Evolutionary conservation across 805 yeast species (phyloP).

Genomic region (Naumovozyma castellii): DNA sequence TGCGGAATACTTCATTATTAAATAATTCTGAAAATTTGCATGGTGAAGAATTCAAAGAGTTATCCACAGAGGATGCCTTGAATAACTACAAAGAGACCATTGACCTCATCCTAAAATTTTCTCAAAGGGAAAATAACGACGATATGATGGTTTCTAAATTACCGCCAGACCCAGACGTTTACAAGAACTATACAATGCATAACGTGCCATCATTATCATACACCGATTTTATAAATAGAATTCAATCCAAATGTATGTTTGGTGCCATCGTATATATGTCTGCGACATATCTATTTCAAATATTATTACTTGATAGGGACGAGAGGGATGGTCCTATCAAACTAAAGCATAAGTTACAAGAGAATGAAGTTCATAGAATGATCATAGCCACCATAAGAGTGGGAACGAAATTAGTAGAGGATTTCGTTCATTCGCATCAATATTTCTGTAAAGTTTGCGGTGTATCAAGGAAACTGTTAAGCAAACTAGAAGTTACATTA

Average conservation of each 20-base stretch:
- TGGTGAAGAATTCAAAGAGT: background rate
- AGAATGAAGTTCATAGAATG: slow-evolving; percentile 34
- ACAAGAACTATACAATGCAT: slow-evolving; percentile 20
- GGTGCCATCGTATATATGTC: slow-evolving; percentile 24
- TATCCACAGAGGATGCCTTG: slow-evolving; percentile 9
- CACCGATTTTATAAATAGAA: slow-evolving; percentile 18
- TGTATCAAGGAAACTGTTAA: slow-evolving; percentile 22
- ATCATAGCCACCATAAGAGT: slow-evolving; percentile 36
- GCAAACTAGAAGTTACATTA: slow-evolving; percentile 13
- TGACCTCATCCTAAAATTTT: slow-evolving; percentile 6
- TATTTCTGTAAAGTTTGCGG: slow-evolving; percentile 40
- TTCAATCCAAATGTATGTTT: slow-evolving; percentile 25
- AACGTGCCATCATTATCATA: slow-evolving; percentile 21
- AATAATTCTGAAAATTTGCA: background rate
- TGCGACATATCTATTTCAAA: slow-evolving; percentile 22
- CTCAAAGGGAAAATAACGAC: slow-evolving; percentile 4
- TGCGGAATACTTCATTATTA: background rate
- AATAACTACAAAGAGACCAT: slow-evolving; percentile 14
- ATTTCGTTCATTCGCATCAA: slow-evolving; percentile 34
- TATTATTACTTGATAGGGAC: slow-evolving; percentile 14
- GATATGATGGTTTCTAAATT: slow-evolving; percentile 1
- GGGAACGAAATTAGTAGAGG: slow-evolving; percentile 38
- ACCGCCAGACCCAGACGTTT: slow-evolving; percentile 4
- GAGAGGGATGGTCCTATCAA: slow-evolving; percentile 6
- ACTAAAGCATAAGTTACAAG: slow-evolving; percentile 28